Evolutionary conservation across 768 basidiomycete genomes (phyloP).

Genomic region (Leccinum subgranulosum): DNA sequence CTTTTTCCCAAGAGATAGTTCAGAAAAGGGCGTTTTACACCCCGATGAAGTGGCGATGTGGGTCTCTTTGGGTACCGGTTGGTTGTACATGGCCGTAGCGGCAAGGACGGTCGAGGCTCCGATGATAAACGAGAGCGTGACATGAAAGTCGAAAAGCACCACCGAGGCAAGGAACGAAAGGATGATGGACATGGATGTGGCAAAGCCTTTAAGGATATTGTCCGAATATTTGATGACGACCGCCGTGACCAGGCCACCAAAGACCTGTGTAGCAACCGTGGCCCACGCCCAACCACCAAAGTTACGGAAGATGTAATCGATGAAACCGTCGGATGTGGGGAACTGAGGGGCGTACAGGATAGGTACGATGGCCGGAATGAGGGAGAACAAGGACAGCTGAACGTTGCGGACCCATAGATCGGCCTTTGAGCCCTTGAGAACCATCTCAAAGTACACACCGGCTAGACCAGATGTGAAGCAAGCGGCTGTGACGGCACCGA

Average conservation of each 20-base stretch:
- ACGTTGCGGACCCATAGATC: constrained; percentile 92
- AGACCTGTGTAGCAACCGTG: constrained; percentile 84
- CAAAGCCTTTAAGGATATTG: constrained; percentile 97
- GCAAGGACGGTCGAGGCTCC: constrained; percentile 82
- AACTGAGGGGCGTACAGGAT: constrained; percentile 56
- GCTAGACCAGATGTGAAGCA: constrained; percentile 90
- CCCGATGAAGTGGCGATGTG: constrained; percentile 33
- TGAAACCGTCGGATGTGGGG: constrained; percentile 43
- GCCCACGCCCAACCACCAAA: constrained; percentile 97
- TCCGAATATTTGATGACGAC: constrained; percentile 97
- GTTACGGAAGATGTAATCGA: constrained; percentile 69
- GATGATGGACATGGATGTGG: constrained; percentile 90
- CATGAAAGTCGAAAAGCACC: constrained; percentile 83
- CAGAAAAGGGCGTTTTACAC: constrained; percentile 36
- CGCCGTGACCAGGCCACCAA: constrained; percentile 92
- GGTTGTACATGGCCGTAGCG: constrained; percentile 96
- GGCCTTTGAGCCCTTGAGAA: constrained; percentile 76
- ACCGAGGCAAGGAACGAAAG: constrained; percentile 94
- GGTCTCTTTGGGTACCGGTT: constrained; percentile 45
- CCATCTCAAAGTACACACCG: constrained; percentile 94
- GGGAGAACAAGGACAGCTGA: constrained; percentile 84
- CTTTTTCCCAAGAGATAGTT: constrained; percentile 44
- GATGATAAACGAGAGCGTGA: constrained; percentile 83
- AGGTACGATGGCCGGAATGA: constrained; percentile 84
- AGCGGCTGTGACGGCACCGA: constrained; percentile 77